Evolutionary conservation across 2,329 filamentous ascomycete species (phyloP), one percentile per base, ranked within the genome.

Genomic region (Colletotrichum graminicola): DNA sequence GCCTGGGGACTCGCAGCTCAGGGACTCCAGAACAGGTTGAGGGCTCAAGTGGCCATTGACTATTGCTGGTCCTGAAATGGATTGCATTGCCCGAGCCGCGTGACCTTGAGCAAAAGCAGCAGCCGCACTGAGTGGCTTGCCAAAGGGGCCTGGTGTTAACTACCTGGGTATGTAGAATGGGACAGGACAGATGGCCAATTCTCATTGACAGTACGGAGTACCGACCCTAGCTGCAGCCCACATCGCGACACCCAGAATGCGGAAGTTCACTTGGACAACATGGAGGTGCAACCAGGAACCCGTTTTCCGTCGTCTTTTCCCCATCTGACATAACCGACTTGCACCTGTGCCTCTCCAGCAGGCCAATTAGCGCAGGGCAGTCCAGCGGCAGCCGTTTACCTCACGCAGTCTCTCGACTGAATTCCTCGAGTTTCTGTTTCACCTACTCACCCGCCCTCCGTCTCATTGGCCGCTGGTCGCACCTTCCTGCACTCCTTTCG

Each of bases 361-460:
- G n/a, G 23, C 52, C 52, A 29, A 21, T 26, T 34, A 18, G 16
- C 52, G 57, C 26, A 45, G 36, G 26, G 26, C 57, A 47, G 39
- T 11, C 41, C 59, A 34, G 7, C 59, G 26, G 29, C 59, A 51
- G 23, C 56, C 67, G 51, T 71, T 56, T 62, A 71, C 51, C 21
- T 71, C 51, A 49, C 43, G 67, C 56, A 62, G 36, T 39, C 52
- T 60, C 59, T 64, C 66, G 66, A 57, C 49, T 56, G 47, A 64
- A 54, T 74, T 74, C 72, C 57, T 62, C 32, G 55, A 49, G 70
- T 12, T 75, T 74, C 74, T 74, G 73, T 75, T 75, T 75, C 74
- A 75, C 54, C n/a, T 67, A 59, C 63, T 55, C 43, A 41, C 47
- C 34, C 55, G 59, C 61, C 41, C 49, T 29, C 52, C 45, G 32